Conservation (phyloP, 371 early-diverging fungal genomes). For the Mortierella polycephala region DNA sequence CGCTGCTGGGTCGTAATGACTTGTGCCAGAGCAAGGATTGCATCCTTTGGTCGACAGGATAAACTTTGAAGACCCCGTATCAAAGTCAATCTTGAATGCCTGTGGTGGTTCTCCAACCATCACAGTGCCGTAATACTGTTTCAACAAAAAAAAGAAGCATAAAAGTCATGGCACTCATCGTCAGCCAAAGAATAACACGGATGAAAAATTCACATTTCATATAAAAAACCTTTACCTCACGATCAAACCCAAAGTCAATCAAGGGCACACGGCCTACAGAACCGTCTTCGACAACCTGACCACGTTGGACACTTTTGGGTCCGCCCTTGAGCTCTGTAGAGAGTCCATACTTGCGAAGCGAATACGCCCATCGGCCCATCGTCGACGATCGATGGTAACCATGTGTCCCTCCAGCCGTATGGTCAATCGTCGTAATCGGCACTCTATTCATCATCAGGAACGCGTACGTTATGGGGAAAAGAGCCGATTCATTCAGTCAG, state of each 20-base stretch:
- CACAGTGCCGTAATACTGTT: constrained; percentile 43
- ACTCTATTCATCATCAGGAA: constrained; percentile 7
- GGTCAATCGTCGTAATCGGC: constrained; percentile 5
- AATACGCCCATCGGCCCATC: constrained; percentile 12
- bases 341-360: constrained; percentile 24
- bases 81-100: constrained; percentile 66
- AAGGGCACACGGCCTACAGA: constrained; percentile 1
- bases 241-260: constrained; percentile 15
- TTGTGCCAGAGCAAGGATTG: constrained; percentile 62
- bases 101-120: constrained; percentile 70
- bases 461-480: not conserved
- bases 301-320: constrained; percentile 6
- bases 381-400: constrained; percentile 6
- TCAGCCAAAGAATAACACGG: no score
- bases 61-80: constrained; percentile 72
- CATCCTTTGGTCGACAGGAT: constrained; percentile 64
- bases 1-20: constrained; percentile 58
- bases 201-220: not conserved
- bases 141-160: not conserved
- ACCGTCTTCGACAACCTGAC: not conserved
- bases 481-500: no score
- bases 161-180: not conserved
- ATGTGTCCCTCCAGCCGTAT: not conserved
- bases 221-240: constrained; percentile 8
- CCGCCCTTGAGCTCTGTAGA: constrained; percentile 1